These are phyloP conservation scores for Begonia masoniana DNA, from an alignment of 306 rosid genomes.

Conservation along the genomic window DNA sequence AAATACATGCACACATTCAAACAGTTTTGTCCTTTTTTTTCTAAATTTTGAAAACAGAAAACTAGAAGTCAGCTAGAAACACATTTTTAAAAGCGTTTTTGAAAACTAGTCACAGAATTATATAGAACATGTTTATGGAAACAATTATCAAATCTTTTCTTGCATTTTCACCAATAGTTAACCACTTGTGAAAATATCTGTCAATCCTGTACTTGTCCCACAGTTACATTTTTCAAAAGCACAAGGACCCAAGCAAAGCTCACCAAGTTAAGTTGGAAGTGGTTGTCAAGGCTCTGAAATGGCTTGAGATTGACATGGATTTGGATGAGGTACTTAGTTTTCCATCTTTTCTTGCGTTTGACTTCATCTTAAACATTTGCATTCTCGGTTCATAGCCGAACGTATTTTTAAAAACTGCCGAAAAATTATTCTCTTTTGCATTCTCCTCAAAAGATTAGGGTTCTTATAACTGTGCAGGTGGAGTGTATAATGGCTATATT, in stretches of 20 bases:
- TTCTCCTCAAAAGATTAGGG: neutral
- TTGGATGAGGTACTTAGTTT: conserved; percentile 60
- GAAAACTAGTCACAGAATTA: no score
- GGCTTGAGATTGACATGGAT: conserved; percentile 94
- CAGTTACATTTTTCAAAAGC: conserved; percentile 87
- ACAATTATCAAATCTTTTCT: no score
- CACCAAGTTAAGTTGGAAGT: conserved; percentile 93
- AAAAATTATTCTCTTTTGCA: neutral
- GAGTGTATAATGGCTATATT: conserved; percentile 90
- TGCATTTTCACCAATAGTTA: no score
- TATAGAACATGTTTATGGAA: no score
- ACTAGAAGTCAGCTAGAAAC: no score
- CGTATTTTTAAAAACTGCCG: neutral
- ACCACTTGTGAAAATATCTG: no score
- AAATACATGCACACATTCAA: no score
- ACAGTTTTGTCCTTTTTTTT: no score
- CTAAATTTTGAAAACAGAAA: no score
- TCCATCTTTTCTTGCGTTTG: neutral
- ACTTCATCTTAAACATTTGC: no score
- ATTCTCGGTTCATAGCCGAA: no score
- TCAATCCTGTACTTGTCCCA: conserved; percentile 4
- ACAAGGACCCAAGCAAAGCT: conserved; percentile 77
- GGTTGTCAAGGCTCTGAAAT: conserved; percentile 76
- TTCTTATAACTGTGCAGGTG: conserved; percentile 46
- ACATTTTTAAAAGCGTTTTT: no score